These are phyloP conservation scores for Candida chauliodis DNA, from an alignment of 805 yeast genomes.

Conservation along the genomic window DNA sequence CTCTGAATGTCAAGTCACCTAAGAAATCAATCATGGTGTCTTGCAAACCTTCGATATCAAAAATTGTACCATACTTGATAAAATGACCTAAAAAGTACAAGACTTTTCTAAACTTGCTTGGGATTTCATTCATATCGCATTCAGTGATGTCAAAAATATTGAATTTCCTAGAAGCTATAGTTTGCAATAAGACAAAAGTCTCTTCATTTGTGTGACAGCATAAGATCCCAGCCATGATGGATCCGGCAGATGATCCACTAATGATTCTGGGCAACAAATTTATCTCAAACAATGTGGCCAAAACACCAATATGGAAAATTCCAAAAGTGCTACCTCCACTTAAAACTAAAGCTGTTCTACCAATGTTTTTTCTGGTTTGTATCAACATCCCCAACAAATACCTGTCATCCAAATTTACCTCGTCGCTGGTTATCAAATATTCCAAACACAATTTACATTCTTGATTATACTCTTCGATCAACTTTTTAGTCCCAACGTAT, in stretches of 20 bases:
- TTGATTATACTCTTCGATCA: slow-evolving; percentile 76
- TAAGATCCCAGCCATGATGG: slow-evolving; percentile 85
- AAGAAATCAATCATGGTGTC: slow-evolving; percentile 72
- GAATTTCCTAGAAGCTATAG: slow-evolving; percentile 57
- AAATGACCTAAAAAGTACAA: slow-evolving; percentile 45
- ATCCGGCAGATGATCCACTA: slow-evolving; percentile 95
- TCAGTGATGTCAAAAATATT: slow-evolving; percentile 54
- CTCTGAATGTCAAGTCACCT: slow-evolving; percentile 90
- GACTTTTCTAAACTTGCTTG: slow-evolving; percentile 44
- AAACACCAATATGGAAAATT: slow-evolving; percentile 85
- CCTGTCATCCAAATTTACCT: slow-evolving; percentile 55
- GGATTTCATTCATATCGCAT: slow-evolving; percentile 15
- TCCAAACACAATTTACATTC: slow-evolving; percentile 62
- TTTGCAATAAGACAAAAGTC: slow-evolving; percentile 50
- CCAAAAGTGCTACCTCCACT: slow-evolving; percentile 98
- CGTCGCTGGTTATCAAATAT: slow-evolving; percentile 34
- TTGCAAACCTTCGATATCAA: slow-evolving; percentile 69
- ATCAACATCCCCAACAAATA: slow-evolving; percentile 74
- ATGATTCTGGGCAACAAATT: slow-evolving; percentile 80
- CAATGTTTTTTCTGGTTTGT: slow-evolving; percentile 87
- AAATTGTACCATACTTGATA: slow-evolving; percentile 85
- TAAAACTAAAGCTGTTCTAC: slow-evolving; percentile 90
- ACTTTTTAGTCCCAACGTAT: slow-evolving; percentile 76
- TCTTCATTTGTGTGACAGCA: slow-evolving; percentile 80
- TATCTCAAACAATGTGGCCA: slow-evolving; percentile 71